A percentile compares a stretch with the other conserved stretches of the same genome.
Evolutionary conservation across 192 early-diverging fungal genomes (phyloP).

Genomic region (Chytriomyces hyalinus): DNA sequence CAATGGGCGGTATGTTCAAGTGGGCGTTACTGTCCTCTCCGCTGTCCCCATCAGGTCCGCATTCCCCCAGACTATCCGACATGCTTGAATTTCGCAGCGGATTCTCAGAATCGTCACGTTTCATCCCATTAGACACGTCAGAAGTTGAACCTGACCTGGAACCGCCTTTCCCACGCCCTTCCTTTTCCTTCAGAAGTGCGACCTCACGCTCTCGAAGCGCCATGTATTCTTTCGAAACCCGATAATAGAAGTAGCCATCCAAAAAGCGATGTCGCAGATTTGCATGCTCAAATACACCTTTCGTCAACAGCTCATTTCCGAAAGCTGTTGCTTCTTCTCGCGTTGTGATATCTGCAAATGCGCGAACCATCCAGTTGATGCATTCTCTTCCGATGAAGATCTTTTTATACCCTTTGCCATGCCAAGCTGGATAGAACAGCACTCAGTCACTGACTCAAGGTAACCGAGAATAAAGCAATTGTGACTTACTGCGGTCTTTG

Average conservation of each 20-base stretch:
- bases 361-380: conserved; percentile 85
- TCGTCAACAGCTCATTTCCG: conserved; percentile 78
- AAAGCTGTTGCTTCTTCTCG: conserved; percentile 77
- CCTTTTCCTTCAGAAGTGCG: conserved; percentile 29
- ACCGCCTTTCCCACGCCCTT: conserved; percentile 36
- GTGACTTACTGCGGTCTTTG: conserved; percentile 62
- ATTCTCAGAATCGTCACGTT: conserved; percentile 13
- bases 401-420: conserved; percentile 71
- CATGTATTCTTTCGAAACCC: conserved; percentile 43
- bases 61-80: conserved; percentile 4
- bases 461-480: background rate
- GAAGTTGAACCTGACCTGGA: conserved; percentile 58
- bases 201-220: conserved; percentile 7
- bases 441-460: background rate
- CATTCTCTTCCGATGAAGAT: conserved; percentile 83
- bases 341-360: conserved; percentile 76
- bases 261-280: conserved; percentile 69
- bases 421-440: conserved; percentile 63
- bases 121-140: conserved; percentile 11
- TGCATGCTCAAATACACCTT: conserved; percentile 70
- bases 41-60: background rate
- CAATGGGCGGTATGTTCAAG: conserved; percentile 42
- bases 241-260: conserved; percentile 92
- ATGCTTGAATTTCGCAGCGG: conserved; percentile 24
- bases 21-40: background rate